Evolutionary conservation across 2,329 filamentous ascomycete genomes (phyloP), one percentile per base, ranked within the genome.

Genomic region (Byssothecium circinans): DNA sequence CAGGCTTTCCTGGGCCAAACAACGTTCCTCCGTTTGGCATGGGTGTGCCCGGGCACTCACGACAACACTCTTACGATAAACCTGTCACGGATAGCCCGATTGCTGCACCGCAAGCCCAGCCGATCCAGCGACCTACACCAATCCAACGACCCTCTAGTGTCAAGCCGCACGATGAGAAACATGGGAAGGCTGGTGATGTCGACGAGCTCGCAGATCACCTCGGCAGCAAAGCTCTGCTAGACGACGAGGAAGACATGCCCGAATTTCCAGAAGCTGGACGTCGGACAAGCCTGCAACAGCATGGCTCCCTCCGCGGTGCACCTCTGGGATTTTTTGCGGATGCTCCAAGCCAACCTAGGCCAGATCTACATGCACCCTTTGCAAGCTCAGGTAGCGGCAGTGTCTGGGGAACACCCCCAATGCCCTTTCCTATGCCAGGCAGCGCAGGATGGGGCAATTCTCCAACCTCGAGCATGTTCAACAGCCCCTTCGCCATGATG

Each of bases 211-310:
- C 85, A 53, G 82, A 86, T 51, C 91, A 94, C 60, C 79, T 99
- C 20, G 94, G 94, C 11, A 97, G 92, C 70, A 91, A 90, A 60
- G 94, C 91, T 11, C 77, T 99, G 11, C 77, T 97, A 34, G 84
- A 85, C 53, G 84, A 86, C 52, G 66, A 61, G 7, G 67, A 70
- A 32, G 68, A 66, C 29, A 65, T 69, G 12, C 91, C 95, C 64
- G 75, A 85, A 70, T 61, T 89, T 77, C 72, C 87, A 77, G 65
- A 81, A 72, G 63, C 73, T 45, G 58, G 55, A 45, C 65, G 75
- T 32, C 69, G 74, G 20, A 61, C 70, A 17, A 75, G 69, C 42
- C 60, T 75, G 45, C 60, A 71, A 61, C 57, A 60, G 30, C 64
- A 61, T 41, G 59, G 58, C 30, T 69, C 61, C 42, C 50, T 61